phyloP scores from a whole-genome alignment of 257 asterid species.

The Capsicum baccatum region DNA sequence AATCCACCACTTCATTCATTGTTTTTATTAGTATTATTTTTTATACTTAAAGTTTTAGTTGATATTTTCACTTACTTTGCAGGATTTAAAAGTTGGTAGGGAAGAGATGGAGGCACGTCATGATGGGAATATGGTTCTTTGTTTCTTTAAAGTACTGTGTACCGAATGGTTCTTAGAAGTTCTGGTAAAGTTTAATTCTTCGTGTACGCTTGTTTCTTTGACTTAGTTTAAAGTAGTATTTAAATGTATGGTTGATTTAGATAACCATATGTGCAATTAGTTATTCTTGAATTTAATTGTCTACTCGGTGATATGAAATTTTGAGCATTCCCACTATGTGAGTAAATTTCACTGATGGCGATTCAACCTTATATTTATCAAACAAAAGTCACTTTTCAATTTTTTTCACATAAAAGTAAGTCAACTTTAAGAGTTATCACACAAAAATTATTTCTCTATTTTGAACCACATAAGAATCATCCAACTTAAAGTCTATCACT shows the following conservation, averaged over 20 bases:
- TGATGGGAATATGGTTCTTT: slow-evolving; percentile 24
- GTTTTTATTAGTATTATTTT: background rate
- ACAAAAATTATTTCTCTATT: too few relatives aligned
- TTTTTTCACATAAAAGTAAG: too few relatives aligned
- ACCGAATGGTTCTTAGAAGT: background rate
- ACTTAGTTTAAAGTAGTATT: background rate
- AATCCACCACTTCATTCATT: background rate
- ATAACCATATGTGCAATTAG: background rate
- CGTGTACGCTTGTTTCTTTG: background rate
- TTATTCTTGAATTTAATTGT: background rate
- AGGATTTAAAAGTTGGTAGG: background rate
- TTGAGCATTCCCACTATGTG: background rate
- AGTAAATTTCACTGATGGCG: too few relatives aligned
- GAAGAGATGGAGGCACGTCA: background rate
- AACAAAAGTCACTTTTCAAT: too few relatives aligned
- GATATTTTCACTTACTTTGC: background rate
- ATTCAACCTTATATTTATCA: too few relatives aligned
- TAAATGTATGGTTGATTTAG: background rate
- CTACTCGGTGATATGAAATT: background rate
- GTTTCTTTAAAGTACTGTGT: slow-evolving; percentile 42
- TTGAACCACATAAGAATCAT: too few relatives aligned
- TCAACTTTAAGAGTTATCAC: too few relatives aligned
- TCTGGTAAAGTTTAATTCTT: background rate
- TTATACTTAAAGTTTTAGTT: background rate
- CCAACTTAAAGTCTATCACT: too few relatives aligned